Evolutionary conservation across 1,284 basidiomycete genomes (phyloP).

Genomic region (Tranzscheliella williamsii): DNA sequence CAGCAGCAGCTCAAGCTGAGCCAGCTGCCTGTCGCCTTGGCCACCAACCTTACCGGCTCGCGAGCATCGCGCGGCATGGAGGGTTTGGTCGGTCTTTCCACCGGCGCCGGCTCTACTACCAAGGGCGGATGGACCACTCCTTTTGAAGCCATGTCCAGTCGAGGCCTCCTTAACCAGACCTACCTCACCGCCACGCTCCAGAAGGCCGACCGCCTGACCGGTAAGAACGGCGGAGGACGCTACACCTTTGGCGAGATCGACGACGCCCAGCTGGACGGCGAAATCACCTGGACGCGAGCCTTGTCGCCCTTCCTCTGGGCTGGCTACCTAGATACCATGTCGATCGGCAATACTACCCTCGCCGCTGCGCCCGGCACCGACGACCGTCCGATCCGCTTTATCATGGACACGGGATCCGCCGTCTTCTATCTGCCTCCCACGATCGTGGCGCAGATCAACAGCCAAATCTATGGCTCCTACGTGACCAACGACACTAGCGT

Average conservation of each 20-base stretch:
- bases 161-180: slow-evolving; percentile 27
- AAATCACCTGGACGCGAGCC: slow-evolving; percentile 37
- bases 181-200: slow-evolving; percentile 44
- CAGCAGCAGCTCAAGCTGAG: slow-evolving; percentile 20
- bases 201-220: slow-evolving; percentile 46
- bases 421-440: slow-evolving; percentile 32
- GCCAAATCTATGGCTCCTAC: slow-evolving; percentile 27
- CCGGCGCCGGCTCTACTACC: slow-evolving; percentile 20
- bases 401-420: slow-evolving; percentile 48
- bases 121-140: slow-evolving; percentile 46
- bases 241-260: slow-evolving; percentile 48
- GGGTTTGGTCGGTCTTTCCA: slow-evolving; percentile 40
- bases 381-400: slow-evolving; percentile 23
- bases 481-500: slow-evolving; percentile 20
- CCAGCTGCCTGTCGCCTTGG: slow-evolving; percentile 25
- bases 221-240: slow-evolving; percentile 42
- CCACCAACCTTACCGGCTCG: slow-evolving; percentile 34
- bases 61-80: slow-evolving; percentile 44
- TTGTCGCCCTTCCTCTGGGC: slow-evolving; percentile 41
- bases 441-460: slow-evolving; percentile 34
- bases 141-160: slow-evolving; percentile 42
- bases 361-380: slow-evolving; percentile 11
- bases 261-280: slow-evolving; percentile 15
- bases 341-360: slow-evolving; percentile 23
- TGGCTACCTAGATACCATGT: slow-evolving; percentile 35